These are phyloP conservation scores for Naganishia onofrii DNA, from an alignment of 768 basidiomycete genomes.

Conservation along the genomic window DNA sequence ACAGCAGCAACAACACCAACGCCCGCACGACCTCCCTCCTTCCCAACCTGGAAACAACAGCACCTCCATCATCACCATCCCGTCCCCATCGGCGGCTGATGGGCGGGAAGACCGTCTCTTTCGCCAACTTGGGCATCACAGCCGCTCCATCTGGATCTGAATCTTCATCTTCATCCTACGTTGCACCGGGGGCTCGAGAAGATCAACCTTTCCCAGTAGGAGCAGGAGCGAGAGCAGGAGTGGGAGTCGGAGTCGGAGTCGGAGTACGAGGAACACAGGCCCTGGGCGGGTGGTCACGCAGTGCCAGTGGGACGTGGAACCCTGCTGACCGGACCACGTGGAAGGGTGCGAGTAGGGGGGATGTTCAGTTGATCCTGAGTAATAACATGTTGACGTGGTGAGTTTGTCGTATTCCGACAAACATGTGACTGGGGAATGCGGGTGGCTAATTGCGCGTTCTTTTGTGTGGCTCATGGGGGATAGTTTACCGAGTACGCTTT, in stretches of 20 bases:
- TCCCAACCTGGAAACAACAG: background rate
- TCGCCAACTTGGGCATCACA: constrained; percentile 2
- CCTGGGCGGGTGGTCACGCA: constrained; percentile 7
- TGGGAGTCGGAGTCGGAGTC: too few species aligned
- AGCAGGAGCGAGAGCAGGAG: too few species aligned
- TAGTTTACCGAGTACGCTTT: constrained; percentile 48
- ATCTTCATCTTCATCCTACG: too few species aligned
- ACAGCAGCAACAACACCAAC: background rate
- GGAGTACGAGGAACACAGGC: too few species aligned
- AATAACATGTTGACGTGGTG: constrained; percentile 22
- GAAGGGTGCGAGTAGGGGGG: constrained; percentile 16
- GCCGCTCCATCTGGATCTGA: background rate
- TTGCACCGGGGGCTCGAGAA: too few species aligned
- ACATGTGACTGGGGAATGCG: background rate
- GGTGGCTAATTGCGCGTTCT: too few species aligned
- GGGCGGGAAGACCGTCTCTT: constrained; percentile 1
- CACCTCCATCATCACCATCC: too few species aligned
- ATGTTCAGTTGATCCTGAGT: constrained; percentile 21
- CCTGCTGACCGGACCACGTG: background rate
- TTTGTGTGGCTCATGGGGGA: too few species aligned
- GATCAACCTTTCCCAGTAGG: background rate
- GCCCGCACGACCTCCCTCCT: too few species aligned
- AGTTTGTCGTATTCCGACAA: background rate
- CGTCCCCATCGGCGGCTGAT: background rate
- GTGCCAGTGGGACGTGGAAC: constrained; percentile 15